phyloP scores from a whole-genome alignment of 2,329 filamentous ascomycete genomes.

The Verticillium dahliae region DNA sequence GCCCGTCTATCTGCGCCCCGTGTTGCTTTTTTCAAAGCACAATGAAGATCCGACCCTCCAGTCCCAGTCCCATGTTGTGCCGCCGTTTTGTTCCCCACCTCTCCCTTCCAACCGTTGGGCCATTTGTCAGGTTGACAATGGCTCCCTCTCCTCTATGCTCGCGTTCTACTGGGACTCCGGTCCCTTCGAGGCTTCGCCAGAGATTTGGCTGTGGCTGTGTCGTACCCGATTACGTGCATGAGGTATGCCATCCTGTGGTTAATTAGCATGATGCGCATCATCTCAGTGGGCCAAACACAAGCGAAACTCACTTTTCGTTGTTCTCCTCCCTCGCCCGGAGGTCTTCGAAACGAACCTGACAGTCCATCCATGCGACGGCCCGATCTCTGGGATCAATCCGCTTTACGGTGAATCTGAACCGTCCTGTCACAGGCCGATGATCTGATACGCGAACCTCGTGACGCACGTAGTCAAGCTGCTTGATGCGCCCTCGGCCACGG shows the following conservation, averaged over 20 bases:
- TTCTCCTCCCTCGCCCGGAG: conserved; percentile 61
- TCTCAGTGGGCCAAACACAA: no score
- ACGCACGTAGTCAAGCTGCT: conserved; percentile 79
- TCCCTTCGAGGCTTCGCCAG: conserved; percentile 8
- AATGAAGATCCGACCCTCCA: not conserved
- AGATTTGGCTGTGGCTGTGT: conserved; percentile 9
- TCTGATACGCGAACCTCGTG: conserved; percentile 90
- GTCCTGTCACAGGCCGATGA: conserved; percentile 84
- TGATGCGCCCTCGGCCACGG: conserved; percentile 71
- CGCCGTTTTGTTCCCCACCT: not conserved
- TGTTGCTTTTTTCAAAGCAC: not conserved
- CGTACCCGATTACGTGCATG: conserved; percentile 11
- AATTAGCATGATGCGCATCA: not conserved
- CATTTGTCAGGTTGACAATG: no score
- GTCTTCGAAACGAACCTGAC: conserved; percentile 67
- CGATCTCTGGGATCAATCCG: conserved; percentile 64
- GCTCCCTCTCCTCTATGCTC: not conserved
- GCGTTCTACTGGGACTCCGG: conserved; percentile 4
- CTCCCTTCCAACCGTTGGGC: no score
- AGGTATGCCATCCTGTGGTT: conserved; percentile 9
- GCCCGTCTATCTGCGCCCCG: not conserved
- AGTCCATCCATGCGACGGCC: conserved; percentile 62
- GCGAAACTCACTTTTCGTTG: conserved; percentile 66
- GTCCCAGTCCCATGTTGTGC: not conserved
- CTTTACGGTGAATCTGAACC: conserved; percentile 80